Percentiles rank a stretch among this genome's conserved stretches.
phyloP scores from a whole-genome alignment of 2,329 filamentous ascomycete species.

The Xylaria sp. region DNA sequence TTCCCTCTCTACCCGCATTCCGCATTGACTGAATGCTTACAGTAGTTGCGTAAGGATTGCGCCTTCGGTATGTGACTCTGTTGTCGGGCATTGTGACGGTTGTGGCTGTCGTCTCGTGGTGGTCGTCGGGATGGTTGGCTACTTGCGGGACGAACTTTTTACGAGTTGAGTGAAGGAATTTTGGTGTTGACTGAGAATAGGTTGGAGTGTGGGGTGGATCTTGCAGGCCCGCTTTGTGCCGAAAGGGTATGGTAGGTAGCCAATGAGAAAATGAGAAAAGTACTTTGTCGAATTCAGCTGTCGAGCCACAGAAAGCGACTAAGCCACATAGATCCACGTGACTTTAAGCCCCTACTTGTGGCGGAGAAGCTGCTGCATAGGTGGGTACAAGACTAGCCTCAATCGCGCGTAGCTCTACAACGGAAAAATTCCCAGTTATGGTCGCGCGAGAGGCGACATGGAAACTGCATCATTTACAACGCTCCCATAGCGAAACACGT shows the following conservation, averaged over 20 bases:
- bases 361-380: not conserved
- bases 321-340: slow-evolving; percentile 30
- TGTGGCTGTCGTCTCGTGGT: slow-evolving; percentile 31
- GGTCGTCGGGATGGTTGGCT: slow-evolving; percentile 41
- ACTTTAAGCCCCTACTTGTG: not conserved
- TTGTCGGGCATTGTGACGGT: slow-evolving; percentile 67
- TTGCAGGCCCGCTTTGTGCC: slow-evolving; percentile 42
- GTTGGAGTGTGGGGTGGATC: slow-evolving; percentile 45
- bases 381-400: slow-evolving; percentile 21
- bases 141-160: slow-evolving; percentile 46
- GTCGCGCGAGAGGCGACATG: slow-evolving; percentile 38
- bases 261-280: slow-evolving; percentile 44
- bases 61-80: slow-evolving; percentile 66
- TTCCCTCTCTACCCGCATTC: not conserved
- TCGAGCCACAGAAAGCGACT: slow-evolving; percentile 16
- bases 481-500: slow-evolving; percentile 32
- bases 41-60: slow-evolving; percentile 37
- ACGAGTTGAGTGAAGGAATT: slow-evolving; percentile 44
- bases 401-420: slow-evolving; percentile 21
- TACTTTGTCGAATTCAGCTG: not conserved
- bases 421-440: slow-evolving; percentile 44
- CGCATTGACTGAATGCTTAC: slow-evolving; percentile 17
- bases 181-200: slow-evolving; percentile 45
- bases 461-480: slow-evolving; percentile 33
- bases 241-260: slow-evolving; percentile 26